Conservation (phyloP, 208 protist genomes). For the Crithidia fasciculata region DNA sequence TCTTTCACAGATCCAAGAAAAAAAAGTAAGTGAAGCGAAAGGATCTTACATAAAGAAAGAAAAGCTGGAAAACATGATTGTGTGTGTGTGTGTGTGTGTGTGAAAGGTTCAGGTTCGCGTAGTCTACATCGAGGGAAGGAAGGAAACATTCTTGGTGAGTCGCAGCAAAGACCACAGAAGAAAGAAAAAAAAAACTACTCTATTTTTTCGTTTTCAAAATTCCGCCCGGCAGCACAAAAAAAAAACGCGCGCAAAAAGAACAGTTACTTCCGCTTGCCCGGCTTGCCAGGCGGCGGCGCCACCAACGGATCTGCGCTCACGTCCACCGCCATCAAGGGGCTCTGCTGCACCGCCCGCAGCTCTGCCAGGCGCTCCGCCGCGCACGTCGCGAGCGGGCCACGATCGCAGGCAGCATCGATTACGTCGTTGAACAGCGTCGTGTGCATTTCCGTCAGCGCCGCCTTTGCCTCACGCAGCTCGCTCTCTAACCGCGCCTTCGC, state of each 20-base stretch:
- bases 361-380: slow-evolving; percentile 45
- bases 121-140: too few relatives aligned
- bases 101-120: too few relatives aligned
- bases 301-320: slow-evolving; percentile 43
- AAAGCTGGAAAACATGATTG: too few relatives aligned
- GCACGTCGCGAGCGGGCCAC: slow-evolving; percentile 67
- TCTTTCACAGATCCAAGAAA: too few relatives aligned
- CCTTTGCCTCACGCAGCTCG: slow-evolving; percentile 14
- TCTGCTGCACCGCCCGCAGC: slow-evolving; percentile 53
- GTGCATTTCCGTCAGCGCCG: background rate
- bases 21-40: too few relatives aligned
- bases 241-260: background rate
- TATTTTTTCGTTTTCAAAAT: too few relatives aligned
- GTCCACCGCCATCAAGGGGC: slow-evolving; percentile 63
- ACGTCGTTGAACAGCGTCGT: slow-evolving; percentile 30
- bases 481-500: slow-evolving; percentile 3
- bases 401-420: slow-evolving; percentile 55
- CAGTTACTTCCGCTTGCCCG: slow-evolving; percentile 24
- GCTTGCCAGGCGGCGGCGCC: slow-evolving; percentile 38
- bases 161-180: too few relatives aligned
- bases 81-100: too few relatives aligned
- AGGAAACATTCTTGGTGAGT: too few relatives aligned
- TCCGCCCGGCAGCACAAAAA: background rate
- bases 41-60: too few relatives aligned
- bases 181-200: background rate